phyloP scores from a whole-genome alignment of 192 early-diverging fungal species.

The Phycomyces blakesleeanus region DNA sequence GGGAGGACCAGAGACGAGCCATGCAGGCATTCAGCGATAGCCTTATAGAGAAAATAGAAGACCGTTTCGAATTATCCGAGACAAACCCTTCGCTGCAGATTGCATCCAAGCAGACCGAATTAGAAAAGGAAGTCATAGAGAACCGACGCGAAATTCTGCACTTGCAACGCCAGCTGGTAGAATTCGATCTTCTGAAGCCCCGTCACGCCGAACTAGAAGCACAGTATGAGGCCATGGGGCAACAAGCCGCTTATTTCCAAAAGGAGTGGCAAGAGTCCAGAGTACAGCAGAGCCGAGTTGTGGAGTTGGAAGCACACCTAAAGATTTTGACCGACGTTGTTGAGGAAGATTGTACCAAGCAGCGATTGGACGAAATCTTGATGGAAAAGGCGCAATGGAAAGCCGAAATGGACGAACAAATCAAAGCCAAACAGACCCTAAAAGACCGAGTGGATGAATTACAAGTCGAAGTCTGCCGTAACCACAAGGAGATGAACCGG shows the following conservation, averaged over 20 bases:
- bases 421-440: neutral
- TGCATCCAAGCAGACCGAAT: neutral
- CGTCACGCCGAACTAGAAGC: slow-evolving; percentile 11
- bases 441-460: neutral
- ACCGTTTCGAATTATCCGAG: neutral
- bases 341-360: neutral
- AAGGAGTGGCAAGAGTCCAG: slow-evolving; percentile 4
- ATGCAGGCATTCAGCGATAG: slow-evolving; percentile 3
- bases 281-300: neutral
- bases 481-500: neutral
- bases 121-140: slow-evolving; percentile 6
- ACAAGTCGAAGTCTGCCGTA: neutral
- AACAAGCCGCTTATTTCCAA: neutral
- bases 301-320: neutral
- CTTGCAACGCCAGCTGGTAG: slow-evolving; percentile 3
- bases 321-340: neutral
- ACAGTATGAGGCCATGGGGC: neutral
- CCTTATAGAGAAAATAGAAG: slow-evolving; percentile 2
- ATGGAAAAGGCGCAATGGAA: no score
- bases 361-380: neutral
- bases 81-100: neutral
- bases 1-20: slow-evolving; percentile 17
- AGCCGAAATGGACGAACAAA: neutral
- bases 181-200: slow-evolving; percentile 1
- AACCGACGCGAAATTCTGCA: neutral